Evolutionary conservation across 2,329 filamentous ascomycete genomes (phyloP), one percentile per base, ranked within the genome.

Genomic region (Malbranchea cinnamomea): DNA sequence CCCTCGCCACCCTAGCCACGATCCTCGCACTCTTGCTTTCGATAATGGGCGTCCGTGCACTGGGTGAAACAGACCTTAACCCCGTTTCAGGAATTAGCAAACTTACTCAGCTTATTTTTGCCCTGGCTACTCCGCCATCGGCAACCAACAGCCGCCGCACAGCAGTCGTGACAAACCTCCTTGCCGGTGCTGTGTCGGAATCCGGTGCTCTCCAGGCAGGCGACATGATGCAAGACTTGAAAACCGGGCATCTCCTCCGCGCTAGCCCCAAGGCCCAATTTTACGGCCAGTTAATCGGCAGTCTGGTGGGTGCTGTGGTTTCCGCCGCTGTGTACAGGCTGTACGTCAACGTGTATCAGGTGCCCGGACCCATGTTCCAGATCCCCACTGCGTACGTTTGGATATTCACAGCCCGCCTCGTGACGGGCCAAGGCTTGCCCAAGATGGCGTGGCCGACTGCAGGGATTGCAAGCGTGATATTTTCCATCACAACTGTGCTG

Each of bases 21-120:
- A 51, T 91, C 16, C 76, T 95, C 52, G 83, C 89, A 0, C 70
- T 98, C 5, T 47, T 75, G 6, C 59, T 75, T 7, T 69, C 64
- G 21, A 61, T 75, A 33, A 74, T 76, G 70, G 71, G 69, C 25
- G 71, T 76, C 2, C 67, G 71, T 23, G 71, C 72, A 0, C 57
- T 74, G 0, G 73, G 74, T 23, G 73, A 95, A 60, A 95, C 89
- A 4, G 89, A 98, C 46, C 65, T 98, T 6, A 95, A 95, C 48
- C 89, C 89, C 0, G 89, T 95, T 2, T 92, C 82, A 1, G 89
- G 89, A 19, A 98, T 95, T 53, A 87, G 79, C 49, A 98, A 98
- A 59, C 68, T 98, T 3, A 92, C 89, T 0, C 89, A 98, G 54
- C 71, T 98, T 2, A 78, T 95, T 48, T 95, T 98, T 53, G 89